phyloP scores from a whole-genome alignment of 2,329 filamentous ascomycete genomes.

The Pseudogymnoascus sp. region DNA sequence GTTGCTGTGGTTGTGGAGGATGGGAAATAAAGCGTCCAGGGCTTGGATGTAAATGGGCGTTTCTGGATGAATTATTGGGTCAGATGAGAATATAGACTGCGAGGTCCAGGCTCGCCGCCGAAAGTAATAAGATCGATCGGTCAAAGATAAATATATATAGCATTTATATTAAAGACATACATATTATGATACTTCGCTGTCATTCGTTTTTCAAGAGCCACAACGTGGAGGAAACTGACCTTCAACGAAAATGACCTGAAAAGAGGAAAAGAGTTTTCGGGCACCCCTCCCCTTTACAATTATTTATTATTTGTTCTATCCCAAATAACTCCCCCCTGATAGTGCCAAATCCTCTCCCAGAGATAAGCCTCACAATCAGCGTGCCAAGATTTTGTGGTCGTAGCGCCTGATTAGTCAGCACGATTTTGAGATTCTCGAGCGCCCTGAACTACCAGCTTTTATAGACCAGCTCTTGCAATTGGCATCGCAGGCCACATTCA shows the following conservation, averaged over 20 bases:
- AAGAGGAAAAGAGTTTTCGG: conserved; percentile 32
- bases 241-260: not conserved
- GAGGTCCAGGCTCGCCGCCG: not conserved
- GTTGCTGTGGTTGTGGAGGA: conserved; percentile 70
- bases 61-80: not conserved
- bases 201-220: not conserved
- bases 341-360: conserved; percentile 79
- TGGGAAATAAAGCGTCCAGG: conserved; percentile 18
- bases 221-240: not conserved
- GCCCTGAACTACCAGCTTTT: conserved; percentile 4
- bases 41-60: conserved; percentile 7
- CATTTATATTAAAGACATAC: not conserved
- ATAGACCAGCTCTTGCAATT: not conserved
- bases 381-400: not conserved
- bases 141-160: not conserved
- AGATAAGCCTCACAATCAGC: conserved; percentile 36
- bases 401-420: conserved; percentile 1
- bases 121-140: not conserved
- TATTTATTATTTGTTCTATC: conserved; percentile 57
- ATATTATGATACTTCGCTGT: not conserved
- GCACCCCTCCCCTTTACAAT: conserved; percentile 51
- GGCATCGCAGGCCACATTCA: conserved; percentile 6
- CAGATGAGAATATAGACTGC: conserved; percentile 4
- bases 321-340: conserved; percentile 84
- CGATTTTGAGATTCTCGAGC: conserved; percentile 8